phyloP scores from a whole-genome alignment of 2,329 filamentous ascomycete genomes.

The Talaromyces sp. region DNA sequence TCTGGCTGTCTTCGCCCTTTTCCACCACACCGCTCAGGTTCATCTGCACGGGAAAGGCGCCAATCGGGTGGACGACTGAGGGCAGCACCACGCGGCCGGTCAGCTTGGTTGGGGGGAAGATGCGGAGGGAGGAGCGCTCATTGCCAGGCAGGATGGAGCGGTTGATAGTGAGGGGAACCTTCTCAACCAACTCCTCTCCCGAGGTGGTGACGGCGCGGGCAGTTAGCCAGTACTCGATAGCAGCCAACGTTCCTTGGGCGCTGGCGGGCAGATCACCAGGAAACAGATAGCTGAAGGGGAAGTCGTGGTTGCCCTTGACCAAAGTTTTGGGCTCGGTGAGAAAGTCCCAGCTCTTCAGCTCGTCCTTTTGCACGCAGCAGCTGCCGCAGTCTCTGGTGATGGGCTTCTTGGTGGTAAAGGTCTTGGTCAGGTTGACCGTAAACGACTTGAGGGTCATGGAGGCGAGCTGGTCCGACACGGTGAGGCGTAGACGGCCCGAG shows the following conservation, averaged over 20 bases:
- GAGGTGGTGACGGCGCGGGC: constrained; percentile 59
- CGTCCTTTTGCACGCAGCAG: constrained; percentile 66
- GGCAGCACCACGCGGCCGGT: constrained; percentile 78
- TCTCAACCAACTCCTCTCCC: constrained; percentile 60
- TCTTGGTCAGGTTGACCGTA: constrained; percentile 65
- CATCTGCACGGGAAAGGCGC: constrained; percentile 72
- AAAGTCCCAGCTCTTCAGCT: constrained; percentile 76
- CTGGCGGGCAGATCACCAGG: constrained; percentile 80
- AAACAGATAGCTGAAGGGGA: constrained; percentile 85
- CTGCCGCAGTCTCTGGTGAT: constrained; percentile 72
- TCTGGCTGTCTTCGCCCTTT: constrained; percentile 63
- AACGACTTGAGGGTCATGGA: constrained; percentile 66
- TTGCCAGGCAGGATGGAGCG: constrained; percentile 73
- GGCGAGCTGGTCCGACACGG: constrained; percentile 58
- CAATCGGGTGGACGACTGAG: constrained; percentile 79
- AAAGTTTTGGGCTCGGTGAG: constrained; percentile 48
- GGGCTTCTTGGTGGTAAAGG: constrained; percentile 73
- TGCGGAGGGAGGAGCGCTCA: constrained; percentile 83
- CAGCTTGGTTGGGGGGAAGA: constrained; percentile 95
- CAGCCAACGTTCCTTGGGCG: constrained; percentile 66
- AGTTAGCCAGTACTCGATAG: constrained; percentile 73
- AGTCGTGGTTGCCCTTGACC: constrained; percentile 61
- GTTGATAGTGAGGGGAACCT: constrained; percentile 66
- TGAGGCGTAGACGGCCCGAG: constrained; percentile 73
- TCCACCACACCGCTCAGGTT: constrained; percentile 81